Evolutionary conservation across 306 rosid species (phyloP), one percentile per base, ranked within the genome.

Genomic region (Prunus davidiana): DNA sequence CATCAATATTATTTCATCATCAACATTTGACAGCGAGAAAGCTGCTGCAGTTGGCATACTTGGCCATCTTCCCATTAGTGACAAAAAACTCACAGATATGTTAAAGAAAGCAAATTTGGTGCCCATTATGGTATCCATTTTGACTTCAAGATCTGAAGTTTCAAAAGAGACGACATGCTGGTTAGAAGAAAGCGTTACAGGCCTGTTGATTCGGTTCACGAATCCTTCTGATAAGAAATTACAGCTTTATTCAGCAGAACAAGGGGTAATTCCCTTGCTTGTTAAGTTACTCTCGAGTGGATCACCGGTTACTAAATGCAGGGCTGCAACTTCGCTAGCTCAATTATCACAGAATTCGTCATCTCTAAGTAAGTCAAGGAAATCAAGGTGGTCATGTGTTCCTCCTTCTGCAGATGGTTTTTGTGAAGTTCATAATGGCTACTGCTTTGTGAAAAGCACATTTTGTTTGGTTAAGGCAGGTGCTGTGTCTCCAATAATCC

Each of bases 401-500:
- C 87, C 89, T 1, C 91, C 90, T 43, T 79, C 96, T 5, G 69
- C 55, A 34, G 83, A 79, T 41, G 84, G 88, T 9, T 68, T 82
- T 65, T 93, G 98, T 73, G 93, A 90, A 81, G 92, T 93, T 78
- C 97, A 93, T 75, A 87, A 84, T 52, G 89, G 90, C 49, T 76
- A 77, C 67, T 93, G 98, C 86, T 62, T 56, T 69, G 88, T 86
- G 58, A 91, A 88, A 57, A 85, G 82, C 72, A 88, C 97, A 72
- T 88, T 91, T 69, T 93, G 98, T 82, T 69, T 93, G 77, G 96
- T 90, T 41, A 93, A 93, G 79, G 94, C 96, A 0, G 85, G 82
- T 16, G 98, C 98, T 24, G 71, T 93, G 49, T 55, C 88, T 72
- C 89, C 84, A 3, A 80, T 91, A 64, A 79, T 93, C 76, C 84